Conservation (phyloP, 306 rosid species). For the Quercus engelmannii region DNA sequence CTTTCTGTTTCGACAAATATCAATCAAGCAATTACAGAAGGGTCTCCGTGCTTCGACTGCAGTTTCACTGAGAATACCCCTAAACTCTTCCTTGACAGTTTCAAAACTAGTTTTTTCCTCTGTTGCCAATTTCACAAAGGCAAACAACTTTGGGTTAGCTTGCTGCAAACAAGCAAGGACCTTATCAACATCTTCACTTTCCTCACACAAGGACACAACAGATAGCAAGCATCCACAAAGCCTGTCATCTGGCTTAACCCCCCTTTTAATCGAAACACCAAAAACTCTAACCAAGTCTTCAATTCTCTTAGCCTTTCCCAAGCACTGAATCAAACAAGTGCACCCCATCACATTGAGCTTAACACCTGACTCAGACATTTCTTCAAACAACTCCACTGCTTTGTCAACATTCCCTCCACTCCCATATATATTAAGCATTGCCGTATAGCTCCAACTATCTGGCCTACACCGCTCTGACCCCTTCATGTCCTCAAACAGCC, state of each 20-base stretch:
- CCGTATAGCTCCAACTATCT: constrained; percentile 91
- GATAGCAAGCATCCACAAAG: constrained; percentile 80
- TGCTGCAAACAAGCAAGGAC: constrained; percentile 64
- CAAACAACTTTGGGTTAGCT: constrained; percentile 69
- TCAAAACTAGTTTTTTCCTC: constrained; percentile 56
- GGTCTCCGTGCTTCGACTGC: constrained; percentile 75
- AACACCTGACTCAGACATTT: constrained; percentile 61
- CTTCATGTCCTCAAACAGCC: constrained; percentile 77
- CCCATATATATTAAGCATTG: constrained; percentile 84
- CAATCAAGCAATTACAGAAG: constrained; percentile 92
- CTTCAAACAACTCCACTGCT: constrained; percentile 75
- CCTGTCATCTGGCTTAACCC: constrained; percentile 76
- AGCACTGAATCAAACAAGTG: constrained; percentile 92
- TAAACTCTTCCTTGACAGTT: constrained; percentile 62
- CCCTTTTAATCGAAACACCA: constrained; percentile 45
- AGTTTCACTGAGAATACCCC: constrained; percentile 45
- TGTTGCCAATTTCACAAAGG: constrained; percentile 46
- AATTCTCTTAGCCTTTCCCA: constrained; percentile 72
- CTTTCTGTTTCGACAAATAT: constrained; percentile 68
- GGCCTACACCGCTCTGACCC: constrained; percentile 51
- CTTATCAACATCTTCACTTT: constrained; percentile 48
- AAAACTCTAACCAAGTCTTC: constrained; percentile 64
- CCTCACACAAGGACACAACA: constrained; percentile 59
- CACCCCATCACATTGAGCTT: constrained; percentile 85
- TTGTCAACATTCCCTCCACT: constrained; percentile 69